Evolutionary conservation across 768 basidiomycete genomes (phyloP), one percentile per base, ranked within the genome.

Genomic region (Podaxis sp.): DNA sequence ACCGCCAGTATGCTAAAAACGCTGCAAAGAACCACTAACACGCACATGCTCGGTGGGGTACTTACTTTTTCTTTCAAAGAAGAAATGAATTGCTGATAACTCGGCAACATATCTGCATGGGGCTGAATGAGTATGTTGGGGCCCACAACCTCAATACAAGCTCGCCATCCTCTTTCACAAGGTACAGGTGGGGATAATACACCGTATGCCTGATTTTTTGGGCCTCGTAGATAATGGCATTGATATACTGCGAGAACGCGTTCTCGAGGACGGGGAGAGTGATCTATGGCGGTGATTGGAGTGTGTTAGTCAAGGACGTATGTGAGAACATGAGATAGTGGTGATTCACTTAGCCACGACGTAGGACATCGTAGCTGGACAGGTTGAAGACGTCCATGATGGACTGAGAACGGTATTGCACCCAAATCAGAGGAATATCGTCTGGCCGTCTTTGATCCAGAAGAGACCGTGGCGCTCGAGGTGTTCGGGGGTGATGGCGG

Each of bases 91-190:
- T 99, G 96, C 70, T 95, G 91, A 76, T 99, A 99, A 73, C 95
- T 97, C 54, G 95, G 95, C 71, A 94, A 80, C 64, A 92, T 88
- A 74, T 99, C 97, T 69, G 93, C 89, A 62, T 96, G 89, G 75
- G 99, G 97, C 77, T 99, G 96, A 68, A 99, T 90, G 67, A 99
- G 85, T 69, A 86, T 86, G 71, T 92, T 95, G 64, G 82, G 0
- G 97, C 97, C 97, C 97, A 99, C 63, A 95, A 83, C 64, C 96
- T 83, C 70, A 99, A 80, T 49, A 95, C 89, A 5, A 94, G 92
- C 75, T 99, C 97, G 64, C 95, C 96, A 68, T 99, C 97, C 73
- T 98, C 95, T 77, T 99, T 99, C 70, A 99, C 95, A 57, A 98
- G 81, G 70, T 98, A 99, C 5, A 99, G 78, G 73, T 98, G 94